These are phyloP conservation scores for Neurospora sp. DNA, from an alignment of 495 filamentous ascomycete species.

Conservation along the genomic window DNA sequence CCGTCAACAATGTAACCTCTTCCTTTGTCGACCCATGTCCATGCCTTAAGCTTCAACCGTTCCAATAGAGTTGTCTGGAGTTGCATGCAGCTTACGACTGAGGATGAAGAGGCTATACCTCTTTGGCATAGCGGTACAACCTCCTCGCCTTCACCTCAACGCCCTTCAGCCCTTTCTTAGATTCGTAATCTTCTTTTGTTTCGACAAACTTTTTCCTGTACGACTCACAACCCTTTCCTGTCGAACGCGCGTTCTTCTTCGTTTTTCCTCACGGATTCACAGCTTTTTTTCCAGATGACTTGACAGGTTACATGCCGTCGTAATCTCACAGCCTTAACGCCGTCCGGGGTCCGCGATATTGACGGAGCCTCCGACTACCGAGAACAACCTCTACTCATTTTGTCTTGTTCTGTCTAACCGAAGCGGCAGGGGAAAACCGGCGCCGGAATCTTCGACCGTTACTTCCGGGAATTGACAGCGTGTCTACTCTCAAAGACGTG, in stretches of 20 bases:
- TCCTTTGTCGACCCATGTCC: not conserved
- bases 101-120: not conserved
- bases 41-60: not conserved
- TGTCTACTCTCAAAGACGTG: not conserved
- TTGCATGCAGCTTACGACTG: not conserved
- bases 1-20: not conserved
- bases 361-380: not conserved
- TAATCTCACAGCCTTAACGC: not conserved
- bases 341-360: not conserved
- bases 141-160: not conserved
- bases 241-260: not conserved
- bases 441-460: not conserved
- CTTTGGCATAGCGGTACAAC: not conserved
- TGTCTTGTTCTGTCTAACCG: not conserved
- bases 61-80: not conserved
- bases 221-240: not conserved
- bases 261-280: not conserved
- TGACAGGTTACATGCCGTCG: not conserved
- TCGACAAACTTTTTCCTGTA: not conserved
- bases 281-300: not conserved
- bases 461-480: not conserved
- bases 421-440: not conserved
- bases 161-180: not conserved
- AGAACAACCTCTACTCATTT: not conserved
- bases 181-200: not conserved